These are phyloP conservation scores for Trichoderma hamatum DNA, from an alignment of 2,329 filamentous ascomycete genomes.

Conservation along the genomic window DNA sequence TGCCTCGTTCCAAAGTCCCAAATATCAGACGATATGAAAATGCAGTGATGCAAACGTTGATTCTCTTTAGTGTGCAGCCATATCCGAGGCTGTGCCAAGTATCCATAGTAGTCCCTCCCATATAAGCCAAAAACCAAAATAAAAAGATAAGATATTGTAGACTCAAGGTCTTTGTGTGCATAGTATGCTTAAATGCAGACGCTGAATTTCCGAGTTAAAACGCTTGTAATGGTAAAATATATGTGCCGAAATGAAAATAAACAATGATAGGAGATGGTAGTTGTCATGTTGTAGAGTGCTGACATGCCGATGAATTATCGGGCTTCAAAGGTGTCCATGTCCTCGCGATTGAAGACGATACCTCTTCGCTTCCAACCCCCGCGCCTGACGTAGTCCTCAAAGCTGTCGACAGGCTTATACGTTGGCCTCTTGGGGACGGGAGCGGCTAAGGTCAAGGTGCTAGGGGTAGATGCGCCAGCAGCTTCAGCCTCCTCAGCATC, in stretches of 20 bases:
- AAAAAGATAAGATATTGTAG: background rate
- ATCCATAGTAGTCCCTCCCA: background rate
- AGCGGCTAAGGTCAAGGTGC: conserved; percentile 40
- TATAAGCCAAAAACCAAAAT: background rate
- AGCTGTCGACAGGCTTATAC: conserved; percentile 43
- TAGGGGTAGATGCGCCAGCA: conserved; percentile 30
- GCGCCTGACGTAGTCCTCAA: conserved; percentile 48
- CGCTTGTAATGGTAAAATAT: conserved; percentile 10
- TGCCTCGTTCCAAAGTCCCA: conserved; percentile 11
- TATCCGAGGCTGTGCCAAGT: conserved; percentile 9
- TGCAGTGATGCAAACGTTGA: conserved; percentile 20
- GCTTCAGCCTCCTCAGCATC: conserved; percentile 34
- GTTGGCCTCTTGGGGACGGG: conserved; percentile 41
- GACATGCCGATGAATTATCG: background rate
- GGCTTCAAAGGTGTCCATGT: conserved; percentile 26
- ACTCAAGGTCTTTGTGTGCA: background rate
- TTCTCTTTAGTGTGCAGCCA: conserved; percentile 5
- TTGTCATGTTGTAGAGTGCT: conserved; percentile 2
- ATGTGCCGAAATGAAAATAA: background rate
- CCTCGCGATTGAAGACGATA: conserved; percentile 45
- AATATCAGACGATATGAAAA: conserved; percentile 4
- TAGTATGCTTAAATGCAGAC: background rate
- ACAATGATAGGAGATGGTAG: background rate
- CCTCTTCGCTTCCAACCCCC: conserved; percentile 50
- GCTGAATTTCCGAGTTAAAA: conserved; percentile 8